A percentile compares a stretch with the other conserved stretches of the same genome.
Conservation (phyloP, 768 basidiomycete genomes). For the Multifurca ochricompacta region DNA sequence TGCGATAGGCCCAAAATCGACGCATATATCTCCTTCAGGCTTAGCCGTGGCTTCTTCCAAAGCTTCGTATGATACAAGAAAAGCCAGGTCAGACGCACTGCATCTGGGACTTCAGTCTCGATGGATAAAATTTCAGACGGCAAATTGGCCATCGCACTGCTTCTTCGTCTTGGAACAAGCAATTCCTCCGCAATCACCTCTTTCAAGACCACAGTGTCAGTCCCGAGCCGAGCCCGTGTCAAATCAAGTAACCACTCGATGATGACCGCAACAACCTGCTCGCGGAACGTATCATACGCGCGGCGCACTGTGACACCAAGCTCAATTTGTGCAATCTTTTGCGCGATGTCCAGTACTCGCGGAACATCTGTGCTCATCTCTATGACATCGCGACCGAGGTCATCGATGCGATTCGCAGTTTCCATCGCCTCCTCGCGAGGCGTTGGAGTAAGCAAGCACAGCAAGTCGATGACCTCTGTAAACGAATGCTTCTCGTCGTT, state of each 20-base stretch:
- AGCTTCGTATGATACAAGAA: constrained; percentile 76
- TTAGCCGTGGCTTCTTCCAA: constrained; percentile 79
- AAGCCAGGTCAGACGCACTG: constrained; percentile 63
- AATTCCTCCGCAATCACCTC: constrained; percentile 69
- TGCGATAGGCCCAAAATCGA: constrained; percentile 63
- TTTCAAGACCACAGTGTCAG: constrained; percentile 58
- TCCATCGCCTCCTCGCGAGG: constrained; percentile 49
- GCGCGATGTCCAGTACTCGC: constrained; percentile 68
- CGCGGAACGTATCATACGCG: constrained; percentile 82
- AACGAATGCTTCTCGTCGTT: constrained; percentile 97
- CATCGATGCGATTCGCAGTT: constrained; percentile 58
- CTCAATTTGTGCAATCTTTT: constrained; percentile 78
- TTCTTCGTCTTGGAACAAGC: constrained; percentile 50
- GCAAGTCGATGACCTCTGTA: constrained; percentile 73
- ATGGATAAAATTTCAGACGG: constrained; percentile 29
- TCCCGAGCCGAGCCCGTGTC: constrained; percentile 59
- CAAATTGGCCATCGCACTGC: constrained; percentile 38
- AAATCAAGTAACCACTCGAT: constrained; percentile 83
- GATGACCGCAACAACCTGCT: constrained; percentile 75
- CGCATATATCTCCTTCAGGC: constrained; percentile 76
- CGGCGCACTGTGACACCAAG: constrained; percentile 84
- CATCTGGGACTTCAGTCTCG: constrained; percentile 35
- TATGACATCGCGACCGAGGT: constrained; percentile 74
- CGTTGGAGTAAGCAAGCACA: constrained; percentile 48
- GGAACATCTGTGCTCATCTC: constrained; percentile 53